A percentile compares a stretch with the other conserved stretches of the same genome.
Evolutionary conservation across 2,329 filamentous ascomycete genomes (phyloP).

Genomic region (Septoria petroselini): DNA sequence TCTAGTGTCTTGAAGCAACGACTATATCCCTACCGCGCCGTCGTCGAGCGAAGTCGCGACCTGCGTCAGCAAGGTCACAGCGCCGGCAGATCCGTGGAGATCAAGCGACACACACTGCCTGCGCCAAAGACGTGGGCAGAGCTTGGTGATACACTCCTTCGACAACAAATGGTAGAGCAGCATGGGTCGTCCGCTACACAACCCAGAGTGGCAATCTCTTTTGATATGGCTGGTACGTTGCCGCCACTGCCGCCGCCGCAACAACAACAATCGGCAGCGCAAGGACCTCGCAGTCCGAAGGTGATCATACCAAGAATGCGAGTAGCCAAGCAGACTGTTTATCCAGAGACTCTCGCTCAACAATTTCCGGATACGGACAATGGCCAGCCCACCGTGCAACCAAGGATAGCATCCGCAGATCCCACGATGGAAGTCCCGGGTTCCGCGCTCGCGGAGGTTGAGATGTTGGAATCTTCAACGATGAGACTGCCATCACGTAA

Average conservation of each 20-base stretch:
- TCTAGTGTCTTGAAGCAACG: conserved; percentile 53
- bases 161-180: conserved; percentile 32
- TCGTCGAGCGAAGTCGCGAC: conserved; percentile 22
- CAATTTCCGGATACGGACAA: conserved; percentile 37
- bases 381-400: conserved; percentile 34
- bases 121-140: conserved; percentile 36
- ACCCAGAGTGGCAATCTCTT: conserved; percentile 30
- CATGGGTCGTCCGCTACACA: conserved; percentile 23
- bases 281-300: conserved; percentile 11
- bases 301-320: conserved; percentile 7
- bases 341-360: conserved; percentile 25
- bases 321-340: conserved; percentile 9
- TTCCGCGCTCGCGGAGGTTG: conserved; percentile 34
- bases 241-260: not conserved
- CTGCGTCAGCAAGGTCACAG: conserved; percentile 13
- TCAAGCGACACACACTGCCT: conserved; percentile 26
- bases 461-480: conserved; percentile 32
- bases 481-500: conserved; percentile 52
- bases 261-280: not conserved
- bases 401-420: conserved; percentile 33
- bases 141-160: conserved; percentile 34
- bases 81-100: not conserved
- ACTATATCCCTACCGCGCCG: conserved; percentile 54
- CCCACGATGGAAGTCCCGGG: conserved; percentile 23
- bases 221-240: conserved; percentile 24